Percentiles rank a stretch among this genome's conserved stretches.
Evolutionary conservation across 2,329 filamentous ascomycete species (phyloP).

Genomic region (Penicillium frequentans): DNA sequence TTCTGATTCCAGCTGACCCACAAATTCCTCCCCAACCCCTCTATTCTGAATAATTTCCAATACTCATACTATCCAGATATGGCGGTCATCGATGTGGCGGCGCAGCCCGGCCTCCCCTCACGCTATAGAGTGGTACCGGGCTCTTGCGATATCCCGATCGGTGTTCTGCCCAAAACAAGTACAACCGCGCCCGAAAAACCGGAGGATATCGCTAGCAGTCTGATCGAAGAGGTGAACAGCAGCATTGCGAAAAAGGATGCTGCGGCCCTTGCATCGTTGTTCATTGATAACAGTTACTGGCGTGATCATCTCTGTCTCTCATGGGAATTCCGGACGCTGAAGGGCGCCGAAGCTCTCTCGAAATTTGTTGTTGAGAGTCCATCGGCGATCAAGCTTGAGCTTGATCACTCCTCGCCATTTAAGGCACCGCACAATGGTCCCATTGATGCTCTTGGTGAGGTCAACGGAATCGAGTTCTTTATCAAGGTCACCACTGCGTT

Average conservation of each 20-base stretch:
- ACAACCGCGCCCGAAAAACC: constrained; percentile 37
- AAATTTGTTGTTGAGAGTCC: constrained; percentile 38
- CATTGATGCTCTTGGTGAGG: constrained; percentile 53
- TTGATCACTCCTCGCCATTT: constrained; percentile 50
- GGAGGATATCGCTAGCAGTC: constrained; percentile 34
- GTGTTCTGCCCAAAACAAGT: constrained; percentile 43
- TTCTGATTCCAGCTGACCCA: background rate
- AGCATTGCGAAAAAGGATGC: constrained; percentile 37
- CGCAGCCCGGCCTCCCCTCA: constrained; percentile 28
- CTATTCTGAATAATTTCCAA: background rate
- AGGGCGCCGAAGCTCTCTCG: constrained; percentile 45
- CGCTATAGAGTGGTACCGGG: constrained; percentile 51
- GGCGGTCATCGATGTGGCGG: constrained; percentile 4
- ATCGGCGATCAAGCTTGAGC: constrained; percentile 45
- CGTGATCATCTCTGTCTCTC: constrained; percentile 59
- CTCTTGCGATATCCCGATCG: constrained; percentile 54
- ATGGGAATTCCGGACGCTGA: constrained; percentile 58
- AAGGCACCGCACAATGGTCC: constrained; percentile 46
- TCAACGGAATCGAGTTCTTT: constrained; percentile 58
- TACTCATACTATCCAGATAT: background rate
- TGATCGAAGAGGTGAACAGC: constrained; percentile 43
- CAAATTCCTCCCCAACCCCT: background rate
- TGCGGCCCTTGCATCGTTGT: constrained; percentile 42
- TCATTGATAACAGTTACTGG: constrained; percentile 56
- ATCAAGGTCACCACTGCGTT: constrained; percentile 54